Base-by-base conservation (phyloP, 352 stramenopile species). In the Blastocystis sp. region DNA sequence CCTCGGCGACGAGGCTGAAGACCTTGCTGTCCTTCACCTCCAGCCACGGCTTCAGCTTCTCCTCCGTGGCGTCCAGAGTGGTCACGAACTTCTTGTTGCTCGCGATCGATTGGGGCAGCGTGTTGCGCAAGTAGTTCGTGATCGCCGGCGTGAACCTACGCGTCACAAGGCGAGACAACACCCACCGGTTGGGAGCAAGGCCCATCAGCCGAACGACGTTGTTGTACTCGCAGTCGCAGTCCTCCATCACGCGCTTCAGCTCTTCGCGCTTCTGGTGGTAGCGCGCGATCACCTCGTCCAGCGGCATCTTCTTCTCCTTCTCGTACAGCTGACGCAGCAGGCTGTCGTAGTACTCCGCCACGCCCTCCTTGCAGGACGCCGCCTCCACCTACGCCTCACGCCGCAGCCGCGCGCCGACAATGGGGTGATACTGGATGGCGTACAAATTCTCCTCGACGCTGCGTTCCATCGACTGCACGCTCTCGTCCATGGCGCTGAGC, bases 311-410 rank as follows among this genome's bases (percentile, higher is more conserved):
- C 42, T 66, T 40, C 24, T 84, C 74, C 24, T 68, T 84, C 61
- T 68, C n/a, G 0, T 84, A 59, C 74, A 68, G 17, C 17, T 28
- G 6, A 17, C 17, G 2, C 21, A 84, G 57, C 24, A 57, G 34
- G 2, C 14, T 54, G 3, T 54, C 17, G 54, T 59, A 84, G 38
- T 57, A 52, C 2, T n/a, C 40, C 11, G 57, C 14, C 57, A 84
- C 19, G 19, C 52, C 74, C 4, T 10, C 2, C 14, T 68, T 84
- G 54, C 38, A 34, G 3, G 28, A 38, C 11, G 19, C 24, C n/a
- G 74, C 48, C 3, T 14, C 74, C 14, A 70, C n/a, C 74, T 84
- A 84, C 57, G 10, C 3, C 24, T 68, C 17, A 84, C 7, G 2
- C 34, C 17, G 3, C 19, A 2, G 17, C 17, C 9, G 4, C 19